Base-by-base conservation (phyloP, 169 alveolate species). In the Plasmodium relictum region DNA sequence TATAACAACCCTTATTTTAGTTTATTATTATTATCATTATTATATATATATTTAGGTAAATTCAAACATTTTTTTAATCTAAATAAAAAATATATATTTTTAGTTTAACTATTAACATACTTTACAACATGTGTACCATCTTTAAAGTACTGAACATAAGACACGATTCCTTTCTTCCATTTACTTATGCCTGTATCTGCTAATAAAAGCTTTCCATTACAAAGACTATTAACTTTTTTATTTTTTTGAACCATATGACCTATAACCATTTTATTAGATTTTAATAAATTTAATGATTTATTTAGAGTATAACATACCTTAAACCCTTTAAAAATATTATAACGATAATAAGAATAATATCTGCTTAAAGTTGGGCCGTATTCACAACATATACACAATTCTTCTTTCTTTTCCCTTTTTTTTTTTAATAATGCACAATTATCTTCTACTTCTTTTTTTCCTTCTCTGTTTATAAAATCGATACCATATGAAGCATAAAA, bases 331-430 rank as follows among this genome's bases (percentile, higher is more conserved):
- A 80, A 80, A n/a, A 41, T 14, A 24, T 48, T 62, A 39, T 80
- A 8, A 26, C 9, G 48, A 56, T 54, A 73, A 68, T n/a, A 41
- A 16, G 90, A 48, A 45, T 52, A 80, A 24, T 80, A 80, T 20
- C 90, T 70, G 66, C 48, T 80, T 66, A 80, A 80, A 66, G 90
- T 80, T 2, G 76, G 76, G n/a, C 90, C 90, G 41, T 80, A 37
- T 14, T 66, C 56, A 68, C 90, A 80, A 58, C 65, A 14, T 31
- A 80, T 20, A 71, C 90, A 80, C 10, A 80, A 20, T 72, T 56
- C 80, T 22, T 80, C 54, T 39, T 20, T 22, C 2, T 16, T 80
- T 41, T 54, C 20, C 18, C 26, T 39, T 80, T 80, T 80, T 0
- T 52, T 16, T 24, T 22, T 66, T 18, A 80, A 37, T 22, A 80